phyloP scores from a whole-genome alignment of 2,329 filamentous ascomycete species.

The Fusarium drepaniforme region DNA sequence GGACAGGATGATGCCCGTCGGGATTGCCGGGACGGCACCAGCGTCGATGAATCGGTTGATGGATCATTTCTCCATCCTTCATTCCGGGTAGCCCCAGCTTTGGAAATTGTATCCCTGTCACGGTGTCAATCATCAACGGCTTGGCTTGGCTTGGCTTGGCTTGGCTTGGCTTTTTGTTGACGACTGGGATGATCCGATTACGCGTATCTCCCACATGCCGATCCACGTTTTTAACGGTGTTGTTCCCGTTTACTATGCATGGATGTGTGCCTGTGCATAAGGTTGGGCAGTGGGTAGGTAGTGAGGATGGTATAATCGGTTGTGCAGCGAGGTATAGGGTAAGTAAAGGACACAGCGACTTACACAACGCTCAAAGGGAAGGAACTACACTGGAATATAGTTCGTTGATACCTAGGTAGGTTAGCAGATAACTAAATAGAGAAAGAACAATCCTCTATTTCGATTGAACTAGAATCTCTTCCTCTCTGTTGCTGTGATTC shows the following conservation, averaged over 20 bases:
- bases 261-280: neutral
- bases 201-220: neutral
- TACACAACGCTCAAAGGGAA: neutral
- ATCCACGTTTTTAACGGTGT: neutral
- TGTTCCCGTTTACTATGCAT: neutral
- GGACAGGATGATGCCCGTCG: neutral
- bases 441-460: neutral
- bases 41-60: neutral
- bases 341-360: neutral
- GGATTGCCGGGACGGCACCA: neutral
- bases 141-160: neutral
- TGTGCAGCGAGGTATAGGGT: neutral
- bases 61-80: neutral
- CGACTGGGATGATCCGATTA: neutral
- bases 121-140: neutral
- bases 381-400: neutral
- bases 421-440: neutral
- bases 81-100: neutral
- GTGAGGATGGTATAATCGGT: neutral
- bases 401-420: neutral
- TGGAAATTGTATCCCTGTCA: constrained; percentile 16
- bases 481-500: neutral
- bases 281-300: neutral
- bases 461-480: neutral
- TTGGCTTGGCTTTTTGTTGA: neutral